Percentiles rank a stretch among this genome's conserved stretches.
These are phyloP conservation scores for Solanum chiquidenum DNA, from an alignment of 257 asterid genomes.

Conservation along the genomic window DNA sequence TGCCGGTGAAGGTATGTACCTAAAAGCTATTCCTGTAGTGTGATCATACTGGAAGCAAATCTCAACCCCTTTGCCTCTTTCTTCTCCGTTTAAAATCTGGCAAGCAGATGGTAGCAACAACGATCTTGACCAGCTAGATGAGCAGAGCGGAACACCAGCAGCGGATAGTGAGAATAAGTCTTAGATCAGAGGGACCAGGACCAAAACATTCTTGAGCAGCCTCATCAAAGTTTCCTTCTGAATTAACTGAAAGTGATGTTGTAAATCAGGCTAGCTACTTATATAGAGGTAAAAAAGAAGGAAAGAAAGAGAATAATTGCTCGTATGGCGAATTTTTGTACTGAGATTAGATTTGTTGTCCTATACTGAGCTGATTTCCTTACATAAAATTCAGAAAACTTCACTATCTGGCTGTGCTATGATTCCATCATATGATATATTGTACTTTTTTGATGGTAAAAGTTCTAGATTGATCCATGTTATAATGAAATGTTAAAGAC, in stretches of 20 bases:
- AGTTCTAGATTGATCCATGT: not conserved
- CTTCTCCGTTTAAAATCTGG: not conserved
- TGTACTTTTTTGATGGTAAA: not conserved
- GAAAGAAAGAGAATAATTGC: not conserved
- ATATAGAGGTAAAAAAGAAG: not conserved
- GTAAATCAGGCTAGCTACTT: not conserved
- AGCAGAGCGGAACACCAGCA: not conserved
- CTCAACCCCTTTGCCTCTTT: not conserved
- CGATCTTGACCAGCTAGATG: not conserved
- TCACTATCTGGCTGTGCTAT: not conserved
- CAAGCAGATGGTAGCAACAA: not conserved
- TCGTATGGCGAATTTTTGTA: not conserved
- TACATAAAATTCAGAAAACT: not conserved
- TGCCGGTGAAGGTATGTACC: conserved; percentile 41
- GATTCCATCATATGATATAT: not conserved
- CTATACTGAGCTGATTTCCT: not conserved
- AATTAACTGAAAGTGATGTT: not conserved
- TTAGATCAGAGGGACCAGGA: not conserved
- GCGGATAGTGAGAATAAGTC: not conserved
- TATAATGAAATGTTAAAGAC: not conserved
- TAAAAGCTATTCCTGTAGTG: not conserved
- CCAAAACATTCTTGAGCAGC: not conserved
- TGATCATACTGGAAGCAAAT: not conserved
- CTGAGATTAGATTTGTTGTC: not conserved
- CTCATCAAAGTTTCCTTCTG: not conserved